Percentiles rank a stretch among this genome's conserved stretches.
These are phyloP conservation scores for Rhynchospora breviuscula DNA, from an alignment of 176 grass and related monocot species.

Conservation along the genomic window DNA sequence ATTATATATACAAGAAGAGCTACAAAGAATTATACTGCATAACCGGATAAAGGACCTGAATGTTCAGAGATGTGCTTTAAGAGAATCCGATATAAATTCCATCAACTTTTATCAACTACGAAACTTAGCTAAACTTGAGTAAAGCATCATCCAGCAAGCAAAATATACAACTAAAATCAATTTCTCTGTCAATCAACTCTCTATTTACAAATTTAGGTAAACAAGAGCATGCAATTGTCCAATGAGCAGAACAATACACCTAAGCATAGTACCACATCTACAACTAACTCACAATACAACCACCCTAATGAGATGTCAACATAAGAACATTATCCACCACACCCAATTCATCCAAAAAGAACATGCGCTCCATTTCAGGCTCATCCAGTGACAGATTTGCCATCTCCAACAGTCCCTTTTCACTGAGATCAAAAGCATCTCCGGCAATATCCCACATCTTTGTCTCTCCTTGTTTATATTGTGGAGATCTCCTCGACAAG, in stretches of 20 bases:
- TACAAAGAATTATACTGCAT: not conserved
- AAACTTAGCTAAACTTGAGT: not conserved
- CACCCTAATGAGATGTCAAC: not conserved
- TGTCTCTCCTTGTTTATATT: not conserved
- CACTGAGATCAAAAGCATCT: constrained; percentile 13
- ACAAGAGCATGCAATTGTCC: not conserved
- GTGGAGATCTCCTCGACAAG: not conserved
- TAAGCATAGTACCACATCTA: not conserved
- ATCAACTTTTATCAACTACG: not conserved
- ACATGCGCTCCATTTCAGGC: constrained; percentile 4
- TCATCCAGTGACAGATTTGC: constrained; percentile 22
- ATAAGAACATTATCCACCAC: not conserved
- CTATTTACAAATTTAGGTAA: constrained; percentile 11
- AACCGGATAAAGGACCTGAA: not conserved
- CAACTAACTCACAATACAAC: not conserved
- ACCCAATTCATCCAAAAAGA: constrained; percentile 7
- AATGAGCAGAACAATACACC: not conserved
- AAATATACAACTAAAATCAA: not conserved
- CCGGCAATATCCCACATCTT: constrained; percentile 20
- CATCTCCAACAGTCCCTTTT: constrained; percentile 6
- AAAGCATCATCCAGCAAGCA: not conserved
- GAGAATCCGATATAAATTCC: not conserved
- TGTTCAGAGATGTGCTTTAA: not conserved
- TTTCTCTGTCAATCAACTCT: not conserved
- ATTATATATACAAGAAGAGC: no score